phyloP scores from a whole-genome alignment of 2,329 filamentous ascomycete species.

The Diplodia corticola region DNA sequence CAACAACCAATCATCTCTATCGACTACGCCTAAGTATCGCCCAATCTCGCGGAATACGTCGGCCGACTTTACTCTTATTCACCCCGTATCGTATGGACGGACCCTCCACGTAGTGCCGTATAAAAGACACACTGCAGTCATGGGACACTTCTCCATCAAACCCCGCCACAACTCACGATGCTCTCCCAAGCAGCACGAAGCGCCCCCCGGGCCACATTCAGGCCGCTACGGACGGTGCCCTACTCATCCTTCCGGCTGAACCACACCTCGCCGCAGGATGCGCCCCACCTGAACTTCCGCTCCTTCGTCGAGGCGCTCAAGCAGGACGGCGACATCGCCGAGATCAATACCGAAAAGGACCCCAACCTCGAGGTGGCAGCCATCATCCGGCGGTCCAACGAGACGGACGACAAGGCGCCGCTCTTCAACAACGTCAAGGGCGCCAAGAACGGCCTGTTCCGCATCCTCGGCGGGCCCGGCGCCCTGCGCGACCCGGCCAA shows the following conservation, averaged over 20 bases:
- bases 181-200: neutral
- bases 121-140: neutral
- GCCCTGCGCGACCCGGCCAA: constrained; percentile 37
- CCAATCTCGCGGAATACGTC: neutral
- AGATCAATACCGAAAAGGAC: constrained; percentile 48
- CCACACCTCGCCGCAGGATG: constrained; percentile 25
- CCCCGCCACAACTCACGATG: neutral
- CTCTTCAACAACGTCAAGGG: constrained; percentile 56
- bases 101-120: neutral
- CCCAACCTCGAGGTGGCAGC: constrained; percentile 51
- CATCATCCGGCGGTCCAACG: constrained; percentile 49
- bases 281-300: constrained; percentile 44
- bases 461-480: constrained; percentile 50
- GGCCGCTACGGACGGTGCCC: neutral
- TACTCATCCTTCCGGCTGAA: neutral
- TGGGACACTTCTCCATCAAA: neutral
- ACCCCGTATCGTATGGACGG: neutral
- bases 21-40: neutral
- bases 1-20: neutral
- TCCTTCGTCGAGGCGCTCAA: constrained; percentile 48
- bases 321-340: constrained; percentile 47
- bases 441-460: constrained; percentile 47
- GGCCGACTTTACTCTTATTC: neutral
- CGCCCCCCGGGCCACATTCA: neutral
- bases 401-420: constrained; percentile 50